Conservation (phyloP, 257 asterid species). For the Solanum verrucosum region DNA sequence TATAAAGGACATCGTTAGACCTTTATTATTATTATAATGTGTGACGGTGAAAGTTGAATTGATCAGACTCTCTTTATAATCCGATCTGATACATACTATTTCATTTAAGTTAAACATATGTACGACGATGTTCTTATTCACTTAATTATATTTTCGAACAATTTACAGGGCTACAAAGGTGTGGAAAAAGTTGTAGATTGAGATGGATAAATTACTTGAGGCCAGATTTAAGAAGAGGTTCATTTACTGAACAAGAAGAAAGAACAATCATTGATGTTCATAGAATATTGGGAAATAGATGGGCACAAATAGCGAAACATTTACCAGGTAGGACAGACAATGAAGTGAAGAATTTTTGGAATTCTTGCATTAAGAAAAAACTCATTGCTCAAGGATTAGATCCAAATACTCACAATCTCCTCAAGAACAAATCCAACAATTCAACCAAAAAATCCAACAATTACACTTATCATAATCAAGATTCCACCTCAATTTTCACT, state of each 20-base stretch:
- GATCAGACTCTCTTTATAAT: neutral
- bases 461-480: neutral
- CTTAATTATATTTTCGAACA: neutral
- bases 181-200: constrained; percentile 91
- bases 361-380: constrained; percentile 81
- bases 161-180: constrained; percentile 67
- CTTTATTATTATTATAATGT: neutral
- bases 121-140: neutral
- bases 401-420: constrained; percentile 91
- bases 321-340: constrained; percentile 92
- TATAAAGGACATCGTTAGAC: neutral
- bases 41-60: neutral
- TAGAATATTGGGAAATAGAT: constrained; percentile 75
- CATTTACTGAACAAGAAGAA: constrained; percentile 79
- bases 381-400: constrained; percentile 88
- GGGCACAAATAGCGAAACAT: constrained; percentile 98
- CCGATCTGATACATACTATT: neutral
- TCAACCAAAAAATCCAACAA: neutral
- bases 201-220: constrained; percentile 90
- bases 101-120: neutral
- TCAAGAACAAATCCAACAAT: constrained; percentile 2
- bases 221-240: constrained; percentile 86
- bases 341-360: constrained; percentile 95
- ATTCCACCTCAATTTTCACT: constrained; percentile 29
- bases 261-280: constrained; percentile 74